Evolutionary conservation across 2,329 filamentous ascomycete species (phyloP), one percentile per base, ranked within the genome.

Genomic region (Ophioceras dolichostomum): DNA sequence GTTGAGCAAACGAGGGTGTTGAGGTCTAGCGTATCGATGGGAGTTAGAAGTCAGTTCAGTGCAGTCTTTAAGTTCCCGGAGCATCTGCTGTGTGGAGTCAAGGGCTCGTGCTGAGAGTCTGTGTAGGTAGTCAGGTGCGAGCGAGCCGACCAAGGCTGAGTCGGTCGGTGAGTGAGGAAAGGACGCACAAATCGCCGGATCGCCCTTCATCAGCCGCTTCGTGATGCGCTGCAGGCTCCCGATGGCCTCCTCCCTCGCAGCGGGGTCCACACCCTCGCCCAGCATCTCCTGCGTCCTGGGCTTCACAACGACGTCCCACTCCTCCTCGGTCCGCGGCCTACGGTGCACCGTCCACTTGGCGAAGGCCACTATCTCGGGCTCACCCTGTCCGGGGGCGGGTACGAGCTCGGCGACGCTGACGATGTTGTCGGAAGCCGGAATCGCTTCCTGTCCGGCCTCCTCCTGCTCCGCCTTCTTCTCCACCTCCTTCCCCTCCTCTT

Each of bases 341-440:
- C 41, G 45, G 17, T 44, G 39, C 6, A 53, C 28, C 12, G 19
- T 28, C 49, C 51, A 56, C 36, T 50, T 51, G 17, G 45, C 45
- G 31, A 49, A 55, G 10, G 51, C 55, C 6, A 55, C 47, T 7
- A 58, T 40, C 38, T 54, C 50, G 4, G 47, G 34, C 3, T 26
- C 36, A 5, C 17, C 36, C 5, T 29, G 38, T 3, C 16, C 37
- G 3, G 28, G 38, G 3, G 45, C 41, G 1, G 41, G 41, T 7
- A 46, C 28, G 14, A 47, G 39, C 41, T 56, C 54, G 10, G 51
- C 53, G 6, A 54, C 48, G 30, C 40, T 43, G 24, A 51, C 9
- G 5, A 48, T 32, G n/a, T n/a, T n/a, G n/a, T n/a, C n/a, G n/a
- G n/a, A n/a, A n/a, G n/a, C n/a, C n/a, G n/a, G n/a, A n/a, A n/a